Evolutionary conservation across 768 basidiomycete species (phyloP), one percentile per base, ranked within the genome.

Genomic region (Tylopilus subfusipes): DNA sequence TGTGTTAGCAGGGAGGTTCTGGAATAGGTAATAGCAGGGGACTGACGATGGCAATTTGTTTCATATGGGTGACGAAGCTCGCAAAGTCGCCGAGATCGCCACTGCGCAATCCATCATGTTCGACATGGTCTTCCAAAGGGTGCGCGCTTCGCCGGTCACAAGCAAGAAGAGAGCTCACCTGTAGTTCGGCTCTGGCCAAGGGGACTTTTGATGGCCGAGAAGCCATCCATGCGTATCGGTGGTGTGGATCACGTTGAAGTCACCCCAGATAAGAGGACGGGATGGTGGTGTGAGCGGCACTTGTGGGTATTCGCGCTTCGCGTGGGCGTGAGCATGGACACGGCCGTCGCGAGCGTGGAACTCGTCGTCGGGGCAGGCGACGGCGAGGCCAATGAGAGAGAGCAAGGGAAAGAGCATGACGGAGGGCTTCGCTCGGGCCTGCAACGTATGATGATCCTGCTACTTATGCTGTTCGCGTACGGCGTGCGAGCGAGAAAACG

Each of bases 161-260:
- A 21, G 13, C 18, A 30, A n/a, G 39, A 44, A 44, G 21, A 5
- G 13, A 9, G 59, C 76, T 50, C 52, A 80, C 78, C 79, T 81
- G 68, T 88, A 90, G 66, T 87, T 85, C 0, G 89, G 88, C 61
- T 93, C 90, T 0, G 89, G 88, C 64, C 79, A 83, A 4, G 78
- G 78, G 3, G 73, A 18, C 63, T 91, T 86, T 62, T 90, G 88
- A 72, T 96, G 93, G 2, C 93, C 93, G 34, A 93, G 76, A 4
- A 95, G 74, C 86, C 86, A 87, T 25, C 86, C 82, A 72, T 89
- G 86, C 36, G 82, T 88, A 68, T 94, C 92, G 0, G 93, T 94
- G 3, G 91, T 94, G 62, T 86, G 84, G 43, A 94, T 78, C 62
- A 94, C 80, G 65, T 95, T 95, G 65, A 95, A 78, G 63, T 94